Evolutionary conservation across 805 yeast species (phyloP), one percentile per base, ranked within the genome.

Genomic region (Yarrowia sp.): DNA sequence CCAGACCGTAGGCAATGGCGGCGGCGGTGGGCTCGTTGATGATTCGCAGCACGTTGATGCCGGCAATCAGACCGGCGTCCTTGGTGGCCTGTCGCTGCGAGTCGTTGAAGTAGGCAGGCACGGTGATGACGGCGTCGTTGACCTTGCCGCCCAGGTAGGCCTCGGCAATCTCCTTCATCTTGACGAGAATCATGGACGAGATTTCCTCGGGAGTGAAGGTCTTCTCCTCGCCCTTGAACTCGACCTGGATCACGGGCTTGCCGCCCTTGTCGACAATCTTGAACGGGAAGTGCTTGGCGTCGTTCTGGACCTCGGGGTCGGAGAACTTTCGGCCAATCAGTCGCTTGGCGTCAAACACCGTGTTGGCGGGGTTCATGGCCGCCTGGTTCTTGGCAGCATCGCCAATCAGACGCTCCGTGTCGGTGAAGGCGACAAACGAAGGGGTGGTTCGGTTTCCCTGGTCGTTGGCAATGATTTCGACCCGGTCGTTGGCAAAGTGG

Each of bases 391-490:
- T 93, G 70, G 98, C 98, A 73, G 98, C 96, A 82, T 92, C 97
- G 80, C 97, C 97, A 52, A 52, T 52, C 19, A 52, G 58, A 10
- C 58, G 58, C 58, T 52, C 58, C 1, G 58, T 52, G 34, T 52
- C 58, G 43, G 58, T 52, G 58, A 52, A 52, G 64, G 97, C 97
- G 71, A 94, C 98, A 79, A 90, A 93, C 42, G 97, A 92, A 36
- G 98, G 98, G 30, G 98, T 93, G 70, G 97, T 93, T 85, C 98
- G 90, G 85, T 94, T 93, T 84, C 98, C 98, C 83, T 94, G 98
- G 80, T 93, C 97, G 77, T 93, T 93, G 75, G 97, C 97, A 75
- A 93, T 87, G 77, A 93, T 93, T 77, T 94, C 98, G 70, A 93
- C 98, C 75, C 96, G 84, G 77, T 91, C 96, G 75, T 90, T 89